phyloP scores from a whole-genome alignment of 768 basidiomycete species.

The Clitopilus passeckerianus region DNA sequence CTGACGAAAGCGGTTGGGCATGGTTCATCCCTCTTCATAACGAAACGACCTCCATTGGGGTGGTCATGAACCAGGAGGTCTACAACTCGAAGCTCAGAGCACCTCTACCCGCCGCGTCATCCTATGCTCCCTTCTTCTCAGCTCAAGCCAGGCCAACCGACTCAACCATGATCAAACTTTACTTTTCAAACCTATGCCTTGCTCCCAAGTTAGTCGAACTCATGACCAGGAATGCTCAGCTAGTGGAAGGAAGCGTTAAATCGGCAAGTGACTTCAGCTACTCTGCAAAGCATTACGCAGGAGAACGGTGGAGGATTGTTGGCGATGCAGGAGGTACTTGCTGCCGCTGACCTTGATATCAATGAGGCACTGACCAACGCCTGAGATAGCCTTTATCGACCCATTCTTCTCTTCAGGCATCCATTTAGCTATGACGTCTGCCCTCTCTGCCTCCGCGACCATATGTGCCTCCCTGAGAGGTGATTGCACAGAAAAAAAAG shows the following conservation, averaged over 20 bases:
- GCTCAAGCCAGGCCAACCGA: slow-evolving; percentile 12
- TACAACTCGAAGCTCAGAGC: slow-evolving; percentile 35
- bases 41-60: slow-evolving; percentile 55
- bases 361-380: not conserved
- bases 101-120: slow-evolving; percentile 18
- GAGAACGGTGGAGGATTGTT: slow-evolving; percentile 50
- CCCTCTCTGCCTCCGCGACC: slow-evolving; percentile 50
- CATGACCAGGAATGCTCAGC: slow-evolving; percentile 30
- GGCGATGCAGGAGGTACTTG: slow-evolving; percentile 61
- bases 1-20: slow-evolving; percentile 67
- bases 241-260: slow-evolving; percentile 39
- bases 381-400: slow-evolving; percentile 50
- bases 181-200: slow-evolving; percentile 37
- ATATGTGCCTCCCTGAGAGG: slow-evolving; percentile 52
- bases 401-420: slow-evolving; percentile 64
- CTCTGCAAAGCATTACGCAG: slow-evolving; percentile 53
- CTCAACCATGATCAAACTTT: slow-evolving; percentile 31
- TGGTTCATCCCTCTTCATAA: slow-evolving; percentile 71
- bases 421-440: slow-evolving; percentile 62
- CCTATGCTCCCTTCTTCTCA: slow-evolving; percentile 20
- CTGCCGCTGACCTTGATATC: not conserved
- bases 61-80: slow-evolving; percentile 53
- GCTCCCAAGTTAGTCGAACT: slow-evolving; percentile 42
- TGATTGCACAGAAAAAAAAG: slow-evolving; percentile 40
- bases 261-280: slow-evolving; percentile 63